Evolutionary conservation across 2,329 filamentous ascomycete genomes (phyloP).

Genomic region (Colletotrichum sp.): DNA sequence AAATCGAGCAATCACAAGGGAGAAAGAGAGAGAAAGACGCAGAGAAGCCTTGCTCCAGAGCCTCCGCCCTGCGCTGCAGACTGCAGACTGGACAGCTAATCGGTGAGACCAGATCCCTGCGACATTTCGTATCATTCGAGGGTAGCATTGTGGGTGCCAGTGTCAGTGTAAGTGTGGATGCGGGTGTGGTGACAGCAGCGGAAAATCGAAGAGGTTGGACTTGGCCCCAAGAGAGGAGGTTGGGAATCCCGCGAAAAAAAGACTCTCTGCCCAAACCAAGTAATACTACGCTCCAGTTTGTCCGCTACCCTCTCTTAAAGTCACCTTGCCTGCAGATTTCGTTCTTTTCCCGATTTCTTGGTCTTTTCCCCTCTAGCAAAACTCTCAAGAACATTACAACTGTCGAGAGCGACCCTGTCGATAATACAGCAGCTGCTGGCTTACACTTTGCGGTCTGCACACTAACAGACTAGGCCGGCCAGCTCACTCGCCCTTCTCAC

Average conservation of each 20-base stretch:
- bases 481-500: not conserved
- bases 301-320: slow-evolving; percentile 15
- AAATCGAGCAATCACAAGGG: not conserved
- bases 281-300: slow-evolving; percentile 2
- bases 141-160: slow-evolving; percentile 15
- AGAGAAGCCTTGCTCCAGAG: not conserved
- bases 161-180: not conserved
- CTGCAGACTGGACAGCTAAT: not conserved
- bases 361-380: slow-evolving; percentile 2
- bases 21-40: not conserved
- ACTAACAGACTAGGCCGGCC: slow-evolving; percentile 14
- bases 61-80: not conserved
- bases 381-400: not conserved
- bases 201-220: slow-evolving; percentile 21
- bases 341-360: slow-evolving; percentile 1
- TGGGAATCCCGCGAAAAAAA: slow-evolving; percentile 20
- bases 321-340: slow-evolving; percentile 7
- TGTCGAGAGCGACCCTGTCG: not conserved
- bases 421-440: not conserved
- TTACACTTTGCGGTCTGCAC: slow-evolving; percentile 3
- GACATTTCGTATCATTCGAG: slow-evolving; percentile 8
- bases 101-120: slow-evolving; percentile 16
- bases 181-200: slow-evolving; percentile 19
- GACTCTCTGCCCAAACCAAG: slow-evolving; percentile 12
- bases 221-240: slow-evolving; percentile 10